A percentile compares a stretch with the other conserved stretches of the same genome.
phyloP scores from a whole-genome alignment of 1,284 basidiomycete genomes.

The Schizophyllum commune region DNA sequence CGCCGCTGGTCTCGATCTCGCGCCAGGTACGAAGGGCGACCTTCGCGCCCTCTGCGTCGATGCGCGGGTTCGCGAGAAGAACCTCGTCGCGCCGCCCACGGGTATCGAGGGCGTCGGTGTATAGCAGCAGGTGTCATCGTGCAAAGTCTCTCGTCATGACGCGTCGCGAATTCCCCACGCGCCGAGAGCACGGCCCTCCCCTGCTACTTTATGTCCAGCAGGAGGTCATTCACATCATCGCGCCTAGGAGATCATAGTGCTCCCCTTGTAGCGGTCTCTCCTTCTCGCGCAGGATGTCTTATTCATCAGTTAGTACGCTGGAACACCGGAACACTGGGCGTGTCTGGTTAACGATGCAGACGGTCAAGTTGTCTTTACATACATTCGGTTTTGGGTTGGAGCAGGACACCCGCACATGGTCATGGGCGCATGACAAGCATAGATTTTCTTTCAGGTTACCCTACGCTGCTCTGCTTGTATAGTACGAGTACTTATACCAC shows the following conservation, averaged over 20 bases:
- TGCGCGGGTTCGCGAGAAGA: background rate
- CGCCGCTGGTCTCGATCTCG: background rate
- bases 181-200: too few species aligned
- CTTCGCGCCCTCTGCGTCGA: background rate
- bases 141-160: background rate
- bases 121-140: background rate
- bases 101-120: background rate
- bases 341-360: too few species aligned
- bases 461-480: background rate
- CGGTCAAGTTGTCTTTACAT: background rate
- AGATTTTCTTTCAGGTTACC: background rate
- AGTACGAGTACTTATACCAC: background rate
- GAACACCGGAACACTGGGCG: too few species aligned
- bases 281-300: too few species aligned
- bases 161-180: background rate
- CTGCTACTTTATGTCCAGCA: too few species aligned
- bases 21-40: background rate
- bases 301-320: too few species aligned
- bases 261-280: too few species aligned
- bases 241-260: too few species aligned
- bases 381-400: background rate
- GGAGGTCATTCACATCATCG: too few species aligned
- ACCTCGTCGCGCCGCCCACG: background rate
- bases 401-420: too few species aligned
- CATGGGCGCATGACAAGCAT: background rate